Conservation (phyloP, 345 rosid species). For the Eucalyptus coolabah region DNA sequence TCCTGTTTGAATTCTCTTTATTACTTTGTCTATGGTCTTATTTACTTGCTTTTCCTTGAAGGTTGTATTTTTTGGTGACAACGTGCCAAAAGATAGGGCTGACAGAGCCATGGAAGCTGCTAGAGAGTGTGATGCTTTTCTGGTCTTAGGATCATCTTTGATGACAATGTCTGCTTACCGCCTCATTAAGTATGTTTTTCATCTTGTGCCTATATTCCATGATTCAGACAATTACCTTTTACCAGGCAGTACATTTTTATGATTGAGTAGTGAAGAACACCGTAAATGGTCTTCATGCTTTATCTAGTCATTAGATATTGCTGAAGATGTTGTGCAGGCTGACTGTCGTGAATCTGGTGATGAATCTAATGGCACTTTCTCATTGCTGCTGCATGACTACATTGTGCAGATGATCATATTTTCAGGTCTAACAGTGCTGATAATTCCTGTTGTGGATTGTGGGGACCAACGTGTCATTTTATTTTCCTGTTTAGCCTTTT, state of each 20-base stretch:
- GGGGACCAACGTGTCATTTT: neutral
- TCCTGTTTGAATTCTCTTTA: neutral
- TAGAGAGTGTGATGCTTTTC: constrained; percentile 69
- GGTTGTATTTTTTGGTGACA: constrained; percentile 97
- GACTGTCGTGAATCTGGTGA: neutral
- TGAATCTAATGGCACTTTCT: neutral
- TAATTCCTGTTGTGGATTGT: neutral
- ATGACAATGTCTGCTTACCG: constrained; percentile 97
- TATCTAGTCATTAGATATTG: neutral
- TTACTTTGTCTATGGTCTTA: neutral
- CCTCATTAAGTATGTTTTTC: constrained; percentile 48
- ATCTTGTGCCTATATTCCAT: neutral
- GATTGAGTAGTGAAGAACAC: neutral
- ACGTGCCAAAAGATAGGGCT: constrained; percentile 82
- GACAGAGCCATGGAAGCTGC: constrained; percentile 69
- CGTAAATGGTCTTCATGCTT: neutral
- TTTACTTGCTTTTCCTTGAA: constrained; percentile 3
- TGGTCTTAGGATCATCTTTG: constrained; percentile 72
- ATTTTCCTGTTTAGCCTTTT: neutral
- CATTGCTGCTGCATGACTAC: neutral
- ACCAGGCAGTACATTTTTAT: neutral
- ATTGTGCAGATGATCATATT: neutral
- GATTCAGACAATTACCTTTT: neutral
- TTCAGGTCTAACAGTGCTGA: neutral
- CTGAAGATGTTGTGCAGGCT: neutral